Base-by-base conservation (phyloP, 1,139 yeast genomes). In the Fermentozyma sake region DNA sequence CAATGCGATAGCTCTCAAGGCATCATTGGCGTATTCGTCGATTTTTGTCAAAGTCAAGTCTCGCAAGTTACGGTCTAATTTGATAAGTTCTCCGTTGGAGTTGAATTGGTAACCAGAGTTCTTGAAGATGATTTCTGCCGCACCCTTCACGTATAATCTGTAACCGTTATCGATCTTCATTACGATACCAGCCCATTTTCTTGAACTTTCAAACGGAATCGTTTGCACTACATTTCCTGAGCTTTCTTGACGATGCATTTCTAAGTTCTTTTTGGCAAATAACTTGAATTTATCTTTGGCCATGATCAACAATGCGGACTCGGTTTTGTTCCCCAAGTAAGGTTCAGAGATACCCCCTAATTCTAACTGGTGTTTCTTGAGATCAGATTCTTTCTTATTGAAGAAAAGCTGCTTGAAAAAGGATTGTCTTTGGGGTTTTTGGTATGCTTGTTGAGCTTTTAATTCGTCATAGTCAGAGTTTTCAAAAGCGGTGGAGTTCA, bases 291-390 rank as follows among this genome's bases (percentile, higher is more conserved):
- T 66, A 22, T 70, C 64, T 25, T 69, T 64, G 4, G 93, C 93
- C 42, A 87, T 64, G 13, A 76, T 63, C 21, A 93, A 65, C 35
- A 91, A 58, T 0, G 98, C 97, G 18, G 91, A 79, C 55, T 91
- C 99, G 5, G 98, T 93, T 55, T 91, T 91, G 37, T 93, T 85
- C 8, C 99, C 98, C 28, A 87, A 66, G 48, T 72, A 89, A 2
- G 80, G 78, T 39, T 79, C 86, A 26, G 66, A 58, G 14, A 41
- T 47, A 14, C 38, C 41, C 10, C 55, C 58, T 35, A 52, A 33
- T 23, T 43, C 39, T 15, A 46, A 42, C 23, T 45, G 41, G 14
- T 45, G 41, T 12, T 32, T 24, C 6, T 24, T 26, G 8, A 41
- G 29, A 3, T 37, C 18, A 42, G 36, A 37, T 37, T 23, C 23